Evolutionary conservation across 768 basidiomycete species (phyloP).

Genomic region (Leucosporidium yakuticum): DNA sequence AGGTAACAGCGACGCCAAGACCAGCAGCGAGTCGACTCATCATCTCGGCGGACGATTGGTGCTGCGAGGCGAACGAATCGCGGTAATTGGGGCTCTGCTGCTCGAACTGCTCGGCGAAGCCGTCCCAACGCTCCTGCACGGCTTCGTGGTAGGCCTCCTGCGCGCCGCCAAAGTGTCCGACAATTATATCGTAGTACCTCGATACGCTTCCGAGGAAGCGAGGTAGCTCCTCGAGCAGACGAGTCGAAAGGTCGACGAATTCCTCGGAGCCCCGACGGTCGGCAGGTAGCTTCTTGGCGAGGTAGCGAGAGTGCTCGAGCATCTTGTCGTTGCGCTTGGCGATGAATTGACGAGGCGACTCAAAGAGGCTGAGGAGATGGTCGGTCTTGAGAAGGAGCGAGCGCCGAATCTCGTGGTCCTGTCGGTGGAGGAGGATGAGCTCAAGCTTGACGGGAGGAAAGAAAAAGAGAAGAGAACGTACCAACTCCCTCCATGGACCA

Average conservation of each 20-base stretch:
- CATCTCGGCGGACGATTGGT: slow-evolving; percentile 25
- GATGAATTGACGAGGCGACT: slow-evolving; percentile 34
- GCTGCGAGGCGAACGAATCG: slow-evolving; percentile 5
- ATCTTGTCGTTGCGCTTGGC: slow-evolving; percentile 35
- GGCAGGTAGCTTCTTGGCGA: slow-evolving; percentile 4
- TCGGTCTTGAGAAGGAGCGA: slow-evolving; percentile 30
- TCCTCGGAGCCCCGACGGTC: slow-evolving; percentile 32
- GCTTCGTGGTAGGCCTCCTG: slow-evolving; percentile 31
- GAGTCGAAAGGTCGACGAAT: slow-evolving; percentile 32
- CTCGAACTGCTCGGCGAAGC: slow-evolving; percentile 21
- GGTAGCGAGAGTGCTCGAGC: slow-evolving; percentile 30
- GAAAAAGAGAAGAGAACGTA: slow-evolving; percentile 6
- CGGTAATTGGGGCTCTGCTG: slow-evolving; percentile 4
- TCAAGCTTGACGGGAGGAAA: background rate
- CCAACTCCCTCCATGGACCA: slow-evolving; percentile 33
- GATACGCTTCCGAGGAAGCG: slow-evolving; percentile 36
- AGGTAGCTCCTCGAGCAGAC: slow-evolving; percentile 39
- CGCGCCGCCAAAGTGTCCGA: slow-evolving; percentile 24
- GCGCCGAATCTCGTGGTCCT: slow-evolving; percentile 32
- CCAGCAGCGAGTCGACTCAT: slow-evolving; percentile 30
- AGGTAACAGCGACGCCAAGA: slow-evolving; percentile 14
- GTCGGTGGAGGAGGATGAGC: background rate
- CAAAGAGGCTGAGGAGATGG: slow-evolving; percentile 36
- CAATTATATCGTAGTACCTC: slow-evolving; percentile 35
- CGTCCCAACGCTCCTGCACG: slow-evolving; percentile 21